These are phyloP conservation scores for Alternaria hordeiaustralica DNA, from an alignment of 2,329 filamentous ascomycete species.

Conservation along the genomic window DNA sequence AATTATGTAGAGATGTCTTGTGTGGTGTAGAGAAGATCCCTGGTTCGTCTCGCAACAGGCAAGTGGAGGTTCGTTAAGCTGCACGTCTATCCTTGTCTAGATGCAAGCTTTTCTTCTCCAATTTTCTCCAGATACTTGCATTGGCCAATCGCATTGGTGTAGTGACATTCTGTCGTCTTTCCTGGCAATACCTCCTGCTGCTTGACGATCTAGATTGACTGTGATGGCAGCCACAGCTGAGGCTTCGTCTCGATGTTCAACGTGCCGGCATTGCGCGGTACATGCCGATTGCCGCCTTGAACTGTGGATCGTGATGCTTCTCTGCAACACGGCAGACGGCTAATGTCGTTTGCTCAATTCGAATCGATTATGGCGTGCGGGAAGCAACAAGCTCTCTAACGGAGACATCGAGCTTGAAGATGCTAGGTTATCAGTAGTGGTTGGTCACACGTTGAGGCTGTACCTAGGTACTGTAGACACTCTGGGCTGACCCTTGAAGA, in stretches of 20 bases:
- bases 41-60: slow-evolving; percentile 3
- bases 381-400: background rate
- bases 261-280: background rate
- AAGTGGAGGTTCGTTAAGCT: slow-evolving; percentile 9
- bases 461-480: background rate
- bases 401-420: background rate
- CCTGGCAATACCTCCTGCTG: background rate
- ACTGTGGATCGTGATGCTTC: background rate
- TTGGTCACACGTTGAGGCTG: background rate
- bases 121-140: slow-evolving; percentile 10
- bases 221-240: background rate
- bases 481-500: background rate
- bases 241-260: background rate
- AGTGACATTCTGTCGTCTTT: slow-evolving; percentile 1
- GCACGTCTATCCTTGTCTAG: background rate
- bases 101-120: slow-evolving; percentile 16
- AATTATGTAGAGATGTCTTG: background rate
- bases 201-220: background rate
- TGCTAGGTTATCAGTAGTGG: background rate
- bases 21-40: background rate
- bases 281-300: background rate
- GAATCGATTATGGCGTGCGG: background rate
- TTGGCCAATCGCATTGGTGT: background rate
- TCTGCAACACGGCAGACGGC: background rate
- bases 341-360: background rate